Base-by-base conservation (phyloP, 2,329 filamentous ascomycete species). In the Bimuria novae-zelandiae region DNA sequence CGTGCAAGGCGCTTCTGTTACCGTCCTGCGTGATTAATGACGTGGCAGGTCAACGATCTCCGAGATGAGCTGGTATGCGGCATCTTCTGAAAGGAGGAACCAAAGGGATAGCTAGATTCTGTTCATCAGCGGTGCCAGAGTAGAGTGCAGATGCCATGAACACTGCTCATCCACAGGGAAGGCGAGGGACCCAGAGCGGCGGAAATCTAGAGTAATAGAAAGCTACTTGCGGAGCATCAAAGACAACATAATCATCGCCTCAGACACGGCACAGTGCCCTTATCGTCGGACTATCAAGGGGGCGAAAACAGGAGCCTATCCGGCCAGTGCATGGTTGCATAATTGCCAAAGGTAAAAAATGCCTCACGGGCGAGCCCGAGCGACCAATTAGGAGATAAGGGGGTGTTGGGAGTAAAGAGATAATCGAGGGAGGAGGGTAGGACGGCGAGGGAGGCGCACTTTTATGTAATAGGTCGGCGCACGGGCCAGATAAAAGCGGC, bases 401-500 rank as follows among this genome's bases (percentile, higher is more conserved):
- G 25, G 40, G 54, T 45, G 25, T 32, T 54, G 22, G 52, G 50
- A 51, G 52, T 12, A 57, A 61, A 59, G 54, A 47, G 52, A 60
- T 27, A 35, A 58, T 59, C 37, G 47, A 46, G 36, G 19, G 49
- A 37, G 50, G 42, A 50, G 29, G 19, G 41, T 60, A 62, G 52
- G 17, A 17, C 37, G 17, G 57, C 54, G 37, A 64, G 55, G 52
- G 52, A 6, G 33, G 52, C 44, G 40, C 52, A 49, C 40, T 64
- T 64, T 46, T 64, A 64, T 59, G 36, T 55, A 37, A 54, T 62
- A 50, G 48, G 57, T 62, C 33, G 37, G 54, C 44, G 57, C 52
- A 64, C 51, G 41, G 59, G 52, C 61, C 46, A 57, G 19, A 59
- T 60, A 64, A 64, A 62, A 62, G 59, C 51, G 33, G 61, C 52